Percentiles rank a stretch among this genome's conserved stretches.
Evolutionary conservation across 2,329 filamentous ascomycete species (phyloP).

Genomic region (Colletotrichum godetiae): DNA sequence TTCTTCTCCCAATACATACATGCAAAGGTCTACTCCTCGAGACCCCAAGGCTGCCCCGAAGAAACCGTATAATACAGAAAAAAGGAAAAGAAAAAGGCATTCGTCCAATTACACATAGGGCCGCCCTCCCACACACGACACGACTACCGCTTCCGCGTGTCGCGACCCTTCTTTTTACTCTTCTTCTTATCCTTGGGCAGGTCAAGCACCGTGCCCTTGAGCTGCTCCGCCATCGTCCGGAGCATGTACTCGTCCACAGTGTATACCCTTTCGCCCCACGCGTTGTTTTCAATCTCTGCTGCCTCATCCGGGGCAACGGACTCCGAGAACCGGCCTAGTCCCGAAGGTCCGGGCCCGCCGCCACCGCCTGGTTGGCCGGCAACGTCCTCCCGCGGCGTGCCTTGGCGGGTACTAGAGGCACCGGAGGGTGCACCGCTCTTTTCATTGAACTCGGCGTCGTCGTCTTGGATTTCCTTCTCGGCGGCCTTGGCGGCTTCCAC

Average conservation of each 20-base stretch:
- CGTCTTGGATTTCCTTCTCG: constrained; percentile 87
- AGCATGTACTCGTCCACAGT: constrained; percentile 84
- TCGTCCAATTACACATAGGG: neutral
- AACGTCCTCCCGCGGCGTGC: constrained; percentile 58
- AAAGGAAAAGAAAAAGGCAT: neutral
- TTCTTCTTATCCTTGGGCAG: constrained; percentile 74
- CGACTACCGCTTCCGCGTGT: constrained; percentile 61
- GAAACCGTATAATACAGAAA: constrained; percentile 19
- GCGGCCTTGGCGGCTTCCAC: constrained; percentile 88
- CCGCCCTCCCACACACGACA: too few relatives aligned
- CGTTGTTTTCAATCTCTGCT: constrained; percentile 64
- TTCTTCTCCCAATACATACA: constrained; percentile 4
- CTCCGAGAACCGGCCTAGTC: constrained; percentile 51
- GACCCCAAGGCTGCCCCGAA: neutral
- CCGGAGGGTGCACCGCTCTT: constrained; percentile 60
- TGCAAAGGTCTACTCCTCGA: constrained; percentile 20
- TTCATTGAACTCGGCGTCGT: constrained; percentile 87
- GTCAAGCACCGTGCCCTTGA: constrained; percentile 70
- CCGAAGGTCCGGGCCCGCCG: constrained; percentile 44
- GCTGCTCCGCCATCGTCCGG: constrained; percentile 71
- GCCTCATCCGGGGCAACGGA: constrained; percentile 49
- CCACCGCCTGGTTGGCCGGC: constrained; percentile 44
- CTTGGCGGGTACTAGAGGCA: constrained; percentile 61
- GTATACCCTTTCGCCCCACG: constrained; percentile 66
- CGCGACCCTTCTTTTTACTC: constrained; percentile 69